Conservation (phyloP, 139 green algal species). For the Haematococcus sp. region DNA sequence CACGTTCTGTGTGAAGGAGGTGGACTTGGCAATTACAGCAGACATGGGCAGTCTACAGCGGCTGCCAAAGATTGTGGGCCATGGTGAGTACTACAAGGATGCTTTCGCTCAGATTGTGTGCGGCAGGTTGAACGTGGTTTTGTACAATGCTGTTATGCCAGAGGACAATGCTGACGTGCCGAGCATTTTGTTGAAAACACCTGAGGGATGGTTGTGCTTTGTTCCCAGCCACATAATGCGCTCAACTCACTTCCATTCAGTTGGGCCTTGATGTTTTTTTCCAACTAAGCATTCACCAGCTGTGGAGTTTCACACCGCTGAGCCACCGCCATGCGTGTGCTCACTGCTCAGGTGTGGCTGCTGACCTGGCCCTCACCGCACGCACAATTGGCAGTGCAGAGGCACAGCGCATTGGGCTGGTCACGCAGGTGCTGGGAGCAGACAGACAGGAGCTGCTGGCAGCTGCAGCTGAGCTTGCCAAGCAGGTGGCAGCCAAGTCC, state of each 20-base stretch:
- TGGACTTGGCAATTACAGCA: conserved; percentile 85
- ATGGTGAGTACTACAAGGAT: conserved; percentile 47
- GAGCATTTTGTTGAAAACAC: no score
- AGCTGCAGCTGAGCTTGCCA: conserved; percentile 41
- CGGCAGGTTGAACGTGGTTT: not conserved
- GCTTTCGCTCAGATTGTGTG: not conserved
- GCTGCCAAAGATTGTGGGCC: conserved; percentile 79
- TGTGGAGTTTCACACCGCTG: no score
- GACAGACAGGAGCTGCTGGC: conserved; percentile 30
- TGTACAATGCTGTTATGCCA: not conserved
- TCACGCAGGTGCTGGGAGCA: conserved; percentile 31
- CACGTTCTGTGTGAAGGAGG: conserved; percentile 60
- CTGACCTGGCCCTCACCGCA: conserved; percentile 79
- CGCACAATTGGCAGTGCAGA: conserved; percentile 41
- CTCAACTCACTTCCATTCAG: no score
- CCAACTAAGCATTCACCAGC: no score
- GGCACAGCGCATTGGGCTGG: conserved; percentile 51
- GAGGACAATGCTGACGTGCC: no score
- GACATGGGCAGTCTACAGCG: conserved; percentile 91
- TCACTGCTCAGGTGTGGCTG: conserved; percentile 38
- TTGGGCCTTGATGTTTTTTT: no score
- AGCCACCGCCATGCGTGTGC: no score
- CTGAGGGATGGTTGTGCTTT: not conserved
- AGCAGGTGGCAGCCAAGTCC: conserved; percentile 56
- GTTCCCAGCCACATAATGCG: not conserved